A percentile compares a stretch with the other conserved stretches of the same genome.
These are phyloP conservation scores for Huntiella savannae DNA, from an alignment of 2,329 filamentous ascomycete species.

Conservation along the genomic window DNA sequence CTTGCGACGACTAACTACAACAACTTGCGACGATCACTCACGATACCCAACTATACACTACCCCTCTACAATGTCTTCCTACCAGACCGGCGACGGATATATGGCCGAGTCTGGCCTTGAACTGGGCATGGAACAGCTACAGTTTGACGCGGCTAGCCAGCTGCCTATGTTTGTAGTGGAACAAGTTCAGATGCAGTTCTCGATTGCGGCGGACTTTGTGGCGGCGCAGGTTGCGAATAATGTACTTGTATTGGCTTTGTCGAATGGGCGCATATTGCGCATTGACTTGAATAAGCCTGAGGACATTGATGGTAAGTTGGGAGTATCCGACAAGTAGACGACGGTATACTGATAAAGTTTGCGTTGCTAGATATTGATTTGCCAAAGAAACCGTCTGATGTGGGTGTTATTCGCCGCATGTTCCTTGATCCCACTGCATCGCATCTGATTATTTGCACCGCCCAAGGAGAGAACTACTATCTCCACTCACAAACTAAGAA, in stretches of 20 bases:
- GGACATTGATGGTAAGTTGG: conserved; percentile 64
- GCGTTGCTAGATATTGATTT: conserved; percentile 66
- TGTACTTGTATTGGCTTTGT: conserved; percentile 78
- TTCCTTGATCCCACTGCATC: conserved; percentile 95
- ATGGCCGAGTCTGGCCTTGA: conserved; percentile 41
- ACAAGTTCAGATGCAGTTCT: conserved; percentile 81
- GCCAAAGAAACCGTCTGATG: conserved; percentile 77
- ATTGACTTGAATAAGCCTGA: conserved; percentile 88
- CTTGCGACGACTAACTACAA: too few relatives aligned
- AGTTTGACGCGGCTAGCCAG: conserved; percentile 33
- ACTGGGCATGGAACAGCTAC: conserved; percentile 24
- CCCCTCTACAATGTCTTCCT: conserved; percentile 36
- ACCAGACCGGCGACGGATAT: conserved; percentile 46
- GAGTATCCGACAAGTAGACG: background rate
- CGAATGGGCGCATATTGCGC: conserved; percentile 76
- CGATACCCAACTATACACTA: too few relatives aligned
- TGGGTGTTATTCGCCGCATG: conserved; percentile 83
- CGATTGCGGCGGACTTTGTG: conserved; percentile 85
- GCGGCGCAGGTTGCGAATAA: conserved; percentile 95
- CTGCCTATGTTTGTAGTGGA: conserved; percentile 91
- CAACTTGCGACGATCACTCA: too few relatives aligned
- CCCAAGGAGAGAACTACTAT: conserved; percentile 90
- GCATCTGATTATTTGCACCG: conserved; percentile 79
- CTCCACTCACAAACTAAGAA: conserved; percentile 87
- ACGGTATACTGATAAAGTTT: background rate